Percentiles rank a stretch among this genome's conserved stretches.
These are phyloP conservation scores for Aspergillus transmontanensis DNA, from an alignment of 2,329 filamentous ascomycete genomes.

Conservation along the genomic window DNA sequence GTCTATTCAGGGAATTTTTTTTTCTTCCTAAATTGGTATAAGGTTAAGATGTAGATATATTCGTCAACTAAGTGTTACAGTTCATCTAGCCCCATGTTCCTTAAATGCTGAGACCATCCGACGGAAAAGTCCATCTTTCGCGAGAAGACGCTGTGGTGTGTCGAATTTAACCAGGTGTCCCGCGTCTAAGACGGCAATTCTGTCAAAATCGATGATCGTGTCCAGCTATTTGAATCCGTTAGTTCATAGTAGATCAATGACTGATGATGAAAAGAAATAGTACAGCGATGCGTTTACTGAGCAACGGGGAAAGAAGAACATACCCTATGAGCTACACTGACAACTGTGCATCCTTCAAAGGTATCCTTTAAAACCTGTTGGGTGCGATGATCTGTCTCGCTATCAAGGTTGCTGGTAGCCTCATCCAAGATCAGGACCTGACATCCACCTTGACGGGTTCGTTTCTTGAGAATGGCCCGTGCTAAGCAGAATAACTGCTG, in stretches of 20 bases:
- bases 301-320: background rate
- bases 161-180: slow-evolving; percentile 1
- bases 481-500: slow-evolving; percentile 55
- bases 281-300: background rate
- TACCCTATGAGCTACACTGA: slow-evolving; percentile 52
- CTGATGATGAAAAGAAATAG: background rate
- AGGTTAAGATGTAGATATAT: too few relatives aligned
- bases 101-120: slow-evolving; percentile 1
- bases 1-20: too few relatives aligned
- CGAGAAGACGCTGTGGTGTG: slow-evolving; percentile 1
- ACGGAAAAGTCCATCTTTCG: background rate
- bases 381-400: slow-evolving; percentile 53
- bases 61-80: background rate
- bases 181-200: background rate
- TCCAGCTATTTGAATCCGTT: slow-evolving; percentile 32
- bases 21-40: too few relatives aligned
- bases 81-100: background rate
- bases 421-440: slow-evolving; percentile 32
- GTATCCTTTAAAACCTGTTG: slow-evolving; percentile 51
- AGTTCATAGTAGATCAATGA: background rate
- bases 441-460: background rate
- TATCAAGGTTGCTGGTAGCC: slow-evolving; percentile 46
- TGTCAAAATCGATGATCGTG: background rate
- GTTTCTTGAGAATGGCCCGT: slow-evolving; percentile 42
- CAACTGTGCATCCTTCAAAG: slow-evolving; percentile 56